Conservation (phyloP, 306 rosid genomes). For the Parietaria judaica region DNA sequence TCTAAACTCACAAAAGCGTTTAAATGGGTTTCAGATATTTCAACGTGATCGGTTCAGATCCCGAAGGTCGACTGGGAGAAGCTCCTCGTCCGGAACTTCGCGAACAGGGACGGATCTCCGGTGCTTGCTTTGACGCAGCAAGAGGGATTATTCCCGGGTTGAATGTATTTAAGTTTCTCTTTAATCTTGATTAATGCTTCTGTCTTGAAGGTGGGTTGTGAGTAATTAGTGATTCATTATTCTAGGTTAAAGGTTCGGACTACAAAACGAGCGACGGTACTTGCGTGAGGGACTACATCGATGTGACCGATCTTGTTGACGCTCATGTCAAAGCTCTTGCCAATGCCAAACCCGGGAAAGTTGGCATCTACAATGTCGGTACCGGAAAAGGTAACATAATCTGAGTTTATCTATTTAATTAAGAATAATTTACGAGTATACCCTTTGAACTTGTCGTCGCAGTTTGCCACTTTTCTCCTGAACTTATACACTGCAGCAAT, state of each 20-base stretch:
- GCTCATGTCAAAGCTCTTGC: constrained; percentile 96
- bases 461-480: too few relatives aligned
- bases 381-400: constrained; percentile 60
- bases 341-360: constrained; percentile 47
- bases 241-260: constrained; percentile 84
- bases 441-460: too few relatives aligned
- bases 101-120: constrained; percentile 84
- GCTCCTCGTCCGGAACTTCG: constrained; percentile 90
- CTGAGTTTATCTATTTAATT: not conserved
- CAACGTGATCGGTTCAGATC: constrained; percentile 91
- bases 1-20: constrained; percentile 2
- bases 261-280: constrained; percentile 82
- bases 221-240: not conserved
- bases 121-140: constrained; percentile 92
- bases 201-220: not conserved
- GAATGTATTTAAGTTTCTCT: constrained; percentile 30
- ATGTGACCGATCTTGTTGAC: constrained; percentile 89
- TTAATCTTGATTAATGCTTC: not conserved
- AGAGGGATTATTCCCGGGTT: constrained; percentile 63
- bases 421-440: not conserved
- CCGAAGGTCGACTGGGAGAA: constrained; percentile 85
- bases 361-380: constrained; percentile 94
- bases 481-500: too few relatives aligned
- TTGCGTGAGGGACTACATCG: constrained; percentile 82
- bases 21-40: constrained; percentile 48